Evolutionary conservation across 2,329 filamentous ascomycete species (phyloP), one percentile per base, ranked within the genome.

Genomic region (Aspergillus alliaceus): DNA sequence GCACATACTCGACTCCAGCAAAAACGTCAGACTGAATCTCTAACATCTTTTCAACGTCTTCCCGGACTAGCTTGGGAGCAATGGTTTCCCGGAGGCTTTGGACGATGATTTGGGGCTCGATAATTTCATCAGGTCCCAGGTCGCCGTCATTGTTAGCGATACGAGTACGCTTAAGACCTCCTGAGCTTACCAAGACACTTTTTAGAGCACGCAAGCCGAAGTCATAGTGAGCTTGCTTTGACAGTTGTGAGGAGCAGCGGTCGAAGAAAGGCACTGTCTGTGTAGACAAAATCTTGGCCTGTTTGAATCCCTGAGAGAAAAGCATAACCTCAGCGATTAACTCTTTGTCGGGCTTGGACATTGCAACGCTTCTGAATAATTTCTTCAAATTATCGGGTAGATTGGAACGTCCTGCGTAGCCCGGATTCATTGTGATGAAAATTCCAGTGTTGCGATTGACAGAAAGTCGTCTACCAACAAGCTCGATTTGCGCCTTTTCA

Each of bases 351-450:
- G 95, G 95, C 77, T 98, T 99, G 11, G 95, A 99, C 95, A 99
- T 99, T 61, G 95, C 95, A 51, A 99, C 93, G 70, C 95, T 99
- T 72, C 96, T 89, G 86, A 99, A 99, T 39, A 99, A 82, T 78
- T 99, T 99, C 86, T 99, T 99, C 79, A 99, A 77, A 74, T 99
- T 99, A 78, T 99, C 95, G 2, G 95, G 95, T 69, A 99, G 79
- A 77, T 99, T 99, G 50, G 95, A 99, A 76, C 95, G 91, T 56
- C 95, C 95, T 53, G 95, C 95, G 77, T 99, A 99, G 52, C 95
- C 95, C 74, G 95, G 95, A 75, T 99, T 99, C 96, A 99, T 99
- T 37, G 95, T 99, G 74, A 99, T 99, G 80, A 99, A 99, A 72
- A 99, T 95, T 66, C 95, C 95, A 51, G 96, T 98, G 72, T 97